Percentiles rank a stretch among this genome's conserved stretches.
Evolutionary conservation across 2,329 filamentous ascomycete species (phyloP).

Genomic region (Calonectria fujianensis): DNA sequence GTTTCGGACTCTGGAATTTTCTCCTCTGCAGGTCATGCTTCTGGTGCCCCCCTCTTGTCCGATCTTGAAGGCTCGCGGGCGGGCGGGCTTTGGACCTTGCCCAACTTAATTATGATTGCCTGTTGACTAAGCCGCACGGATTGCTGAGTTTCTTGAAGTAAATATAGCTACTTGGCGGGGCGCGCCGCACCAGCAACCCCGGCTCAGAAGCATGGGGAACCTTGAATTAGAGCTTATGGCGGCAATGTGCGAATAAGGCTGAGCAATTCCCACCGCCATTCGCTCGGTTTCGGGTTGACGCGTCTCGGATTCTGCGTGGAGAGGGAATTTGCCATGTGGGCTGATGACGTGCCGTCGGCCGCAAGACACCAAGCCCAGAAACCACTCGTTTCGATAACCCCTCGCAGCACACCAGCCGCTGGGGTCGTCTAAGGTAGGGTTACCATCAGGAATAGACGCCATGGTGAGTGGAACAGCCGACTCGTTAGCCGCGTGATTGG

Average conservation of each 20-base stretch:
- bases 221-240: constrained; percentile 35
- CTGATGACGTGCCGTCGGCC: not conserved
- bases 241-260: constrained; percentile 45
- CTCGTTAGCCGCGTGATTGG: constrained; percentile 57
- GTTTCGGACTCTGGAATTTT: constrained; percentile 32
- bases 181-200: not conserved
- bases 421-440: constrained; percentile 44
- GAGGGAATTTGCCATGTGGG: not conserved
- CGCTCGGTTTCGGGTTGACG: constrained; percentile 31
- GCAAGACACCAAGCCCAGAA: not conserved
- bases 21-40: constrained; percentile 27
- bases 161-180: constrained; percentile 15
- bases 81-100: not conserved
- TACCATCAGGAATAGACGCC: constrained; percentile 57
- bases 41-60: not conserved
- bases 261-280: constrained; percentile 45
- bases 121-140: constrained; percentile 16
- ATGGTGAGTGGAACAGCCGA: constrained; percentile 54
- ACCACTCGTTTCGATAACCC: constrained; percentile 34
- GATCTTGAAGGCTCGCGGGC: not conserved
- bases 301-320: not conserved
- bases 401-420: constrained; percentile 40
- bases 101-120: not conserved
- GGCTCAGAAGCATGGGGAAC: constrained; percentile 13
- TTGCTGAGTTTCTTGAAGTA: constrained; percentile 9